Conservation (phyloP, 116 monocot genomes). For the Dioscorea cayenensis region DNA sequence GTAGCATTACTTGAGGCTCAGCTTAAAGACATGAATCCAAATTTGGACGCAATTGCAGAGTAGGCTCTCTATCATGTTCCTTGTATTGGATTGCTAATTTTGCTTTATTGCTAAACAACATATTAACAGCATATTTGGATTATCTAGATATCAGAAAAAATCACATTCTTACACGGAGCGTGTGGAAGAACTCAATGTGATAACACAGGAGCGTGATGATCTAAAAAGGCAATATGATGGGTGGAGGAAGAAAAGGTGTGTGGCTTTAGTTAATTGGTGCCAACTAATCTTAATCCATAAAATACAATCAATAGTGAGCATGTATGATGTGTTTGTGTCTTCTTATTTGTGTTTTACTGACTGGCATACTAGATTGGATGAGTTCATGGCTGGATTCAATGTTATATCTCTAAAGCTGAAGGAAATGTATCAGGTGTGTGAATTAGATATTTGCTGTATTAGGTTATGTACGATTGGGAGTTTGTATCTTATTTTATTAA, state of each 20-base stretch:
- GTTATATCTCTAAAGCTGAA: conserved; percentile 92
- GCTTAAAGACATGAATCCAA: conserved; percentile 93
- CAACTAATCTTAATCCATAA: neutral
- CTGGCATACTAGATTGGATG: conserved; percentile 64
- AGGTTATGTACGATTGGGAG: neutral
- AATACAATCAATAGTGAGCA: neutral
- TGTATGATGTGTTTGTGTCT: neutral
- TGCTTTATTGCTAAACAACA: neutral
- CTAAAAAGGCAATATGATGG: conserved; percentile 87
- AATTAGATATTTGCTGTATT: neutral
- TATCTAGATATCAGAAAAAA: conserved; percentile 58
- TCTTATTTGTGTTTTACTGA: conserved; percentile 7
- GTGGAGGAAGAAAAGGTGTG: conserved; percentile 71
- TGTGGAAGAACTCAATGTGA: conserved; percentile 78
- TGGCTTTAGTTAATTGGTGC: neutral
- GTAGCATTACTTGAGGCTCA: conserved; percentile 86
- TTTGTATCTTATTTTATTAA: neutral
- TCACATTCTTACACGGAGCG: conserved; percentile 57
- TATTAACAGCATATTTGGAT: neutral
- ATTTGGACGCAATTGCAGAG: conserved; percentile 94
- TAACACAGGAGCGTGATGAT: conserved; percentile 85
- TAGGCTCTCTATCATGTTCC: conserved; percentile 20
- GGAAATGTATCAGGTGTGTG: conserved; percentile 95
- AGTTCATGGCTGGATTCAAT: conserved; percentile 98
- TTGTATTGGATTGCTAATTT: neutral